Conservation (phyloP, 1,284 basidiomycete species). For the Rhizopogon hawkerae region DNA sequence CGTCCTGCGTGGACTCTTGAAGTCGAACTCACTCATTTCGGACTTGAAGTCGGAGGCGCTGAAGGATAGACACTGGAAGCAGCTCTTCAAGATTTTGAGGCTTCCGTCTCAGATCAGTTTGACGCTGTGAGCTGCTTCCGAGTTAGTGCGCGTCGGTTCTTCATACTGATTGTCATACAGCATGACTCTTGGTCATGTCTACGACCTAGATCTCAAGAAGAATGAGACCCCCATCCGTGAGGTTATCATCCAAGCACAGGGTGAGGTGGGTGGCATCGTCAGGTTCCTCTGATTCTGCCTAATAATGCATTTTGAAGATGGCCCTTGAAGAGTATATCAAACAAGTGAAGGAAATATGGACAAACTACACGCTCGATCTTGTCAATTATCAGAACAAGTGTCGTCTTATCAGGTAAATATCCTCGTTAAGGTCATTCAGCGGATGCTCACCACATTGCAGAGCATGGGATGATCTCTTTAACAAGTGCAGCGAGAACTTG, state of each 20-base stretch:
- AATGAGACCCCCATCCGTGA: constrained; percentile 91
- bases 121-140: constrained; percentile 45
- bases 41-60: constrained; percentile 97
- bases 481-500: constrained; percentile 91
- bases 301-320: constrained; percentile 46
- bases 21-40: constrained; percentile 81
- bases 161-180: constrained; percentile 31
- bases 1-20: constrained; percentile 75
- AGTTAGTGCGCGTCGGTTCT: neutral
- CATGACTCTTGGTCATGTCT: constrained; percentile 95
- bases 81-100: constrained; percentile 88
- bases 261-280: constrained; percentile 55
- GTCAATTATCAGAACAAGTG: constrained; percentile 99
- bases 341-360: constrained; percentile 96
- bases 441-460: constrained; percentile 32
- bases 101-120: constrained; percentile 59
- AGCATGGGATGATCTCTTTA: constrained; percentile 98
- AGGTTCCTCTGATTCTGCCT: constrained; percentile 1
- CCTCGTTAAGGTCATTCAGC: neutral
- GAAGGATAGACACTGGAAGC: constrained; percentile 97
- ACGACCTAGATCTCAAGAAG: constrained; percentile 92
- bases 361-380: constrained; percentile 89
- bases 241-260: constrained; percentile 95
- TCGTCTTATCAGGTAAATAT: constrained; percentile 74
- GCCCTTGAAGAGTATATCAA: constrained; percentile 90